Evolutionary conservation across 1,284 basidiomycete species (phyloP), one percentile per base, ranked within the genome.

Genomic region (Erythrobasidium hasegawianum): DNA sequence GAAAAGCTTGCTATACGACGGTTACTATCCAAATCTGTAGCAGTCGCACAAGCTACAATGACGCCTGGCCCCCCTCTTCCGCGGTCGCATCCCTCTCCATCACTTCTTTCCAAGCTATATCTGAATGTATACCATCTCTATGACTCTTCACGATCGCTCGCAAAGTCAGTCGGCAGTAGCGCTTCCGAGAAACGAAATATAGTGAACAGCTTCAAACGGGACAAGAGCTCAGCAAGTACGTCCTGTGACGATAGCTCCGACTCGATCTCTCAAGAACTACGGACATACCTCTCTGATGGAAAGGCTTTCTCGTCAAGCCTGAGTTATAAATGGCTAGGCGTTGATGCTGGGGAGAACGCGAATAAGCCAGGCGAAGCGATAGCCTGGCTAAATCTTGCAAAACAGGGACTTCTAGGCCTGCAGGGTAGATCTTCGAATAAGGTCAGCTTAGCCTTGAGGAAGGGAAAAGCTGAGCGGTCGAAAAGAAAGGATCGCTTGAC

Each of bases 21-120:
- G 72, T 82, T 96, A 0, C 83, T 96, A 39, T 87, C 92, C 10
- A 90, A 87, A 64, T 86, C 92, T 1, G 83, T 89, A 0, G 87
- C 86, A 59, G 68, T 70, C 9, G 74, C 76, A 2, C 88, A 94
- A 67, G 87, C 83, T 68, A 85, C 87, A 4, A 81, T 95, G 68
- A 81, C 87, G 0, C 92, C 94, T 0, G 94, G 94, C 0, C 94
- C 95, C 1, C 95, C 96, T 0, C 83, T 98, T n/a, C 90, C 95
- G 1, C 84, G 84, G 69, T 88, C 88, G 0, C 95, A 98, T 76
- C 95, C 95, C 0, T 90, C 92, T 0, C 87, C 94, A 0, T 85
- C 86, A 1, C 84, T 98, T 47, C 82, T 97, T 10, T 88, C 91
- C 1, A 99, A 97, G 76, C 83, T 99, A 4, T 90, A 95, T 77